Evolutionary conservation across 2,329 filamentous ascomycete genomes (phyloP), one percentile per base, ranked within the genome.

Genomic region (Penicillium brasilianum): DNA sequence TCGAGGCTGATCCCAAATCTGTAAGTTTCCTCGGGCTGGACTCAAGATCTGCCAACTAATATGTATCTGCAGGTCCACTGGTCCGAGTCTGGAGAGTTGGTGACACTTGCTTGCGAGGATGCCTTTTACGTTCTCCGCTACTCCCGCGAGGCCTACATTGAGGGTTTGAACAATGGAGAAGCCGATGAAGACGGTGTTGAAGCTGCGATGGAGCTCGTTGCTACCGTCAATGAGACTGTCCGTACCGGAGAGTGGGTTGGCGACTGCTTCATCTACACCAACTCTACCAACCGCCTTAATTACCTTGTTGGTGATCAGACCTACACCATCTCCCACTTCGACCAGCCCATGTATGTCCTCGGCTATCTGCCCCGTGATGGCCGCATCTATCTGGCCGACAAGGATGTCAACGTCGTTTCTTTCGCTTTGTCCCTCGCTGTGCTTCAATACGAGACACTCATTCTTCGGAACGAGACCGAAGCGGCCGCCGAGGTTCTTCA

Each of bases 231-330:
- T 74, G 95, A 98, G 80, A 91, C 86, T 66, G 93, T 98, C 55
- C 90, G 92, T 66, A 97, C 94, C 20, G 95, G 94, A 69, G 91
- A 96, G 81, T 99, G 95, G 95, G 91, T 99, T 59, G 95, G 95
- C 64, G 95, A 99, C 81, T 97, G 94, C 82, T 97, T 99, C 84
- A 93, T 98, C 76, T 99, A 98, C 85, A 97, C 95, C 58, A 98
- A 96, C 84, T 91, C 86, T 77, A 96, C 93, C 10, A 97, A 98
- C 83, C 91, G 95, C 64, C 84, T 99, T 62, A 98, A 98, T 83
- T 98, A 98, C 81, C 87, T 99, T 22, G 94, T 99, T 14, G 95
- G 95, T 67, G 95, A 98, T 79, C 93, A 98, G 81, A 96, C 93
- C 14, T 97, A 98, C 83, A 97, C 94, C 3, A 91, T 99, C 67